Percentiles rank a stretch among this genome's conserved stretches.
These are phyloP conservation scores for Pyrenophora graminea DNA, from an alignment of 2,329 filamentous ascomycete species.

Conservation along the genomic window DNA sequence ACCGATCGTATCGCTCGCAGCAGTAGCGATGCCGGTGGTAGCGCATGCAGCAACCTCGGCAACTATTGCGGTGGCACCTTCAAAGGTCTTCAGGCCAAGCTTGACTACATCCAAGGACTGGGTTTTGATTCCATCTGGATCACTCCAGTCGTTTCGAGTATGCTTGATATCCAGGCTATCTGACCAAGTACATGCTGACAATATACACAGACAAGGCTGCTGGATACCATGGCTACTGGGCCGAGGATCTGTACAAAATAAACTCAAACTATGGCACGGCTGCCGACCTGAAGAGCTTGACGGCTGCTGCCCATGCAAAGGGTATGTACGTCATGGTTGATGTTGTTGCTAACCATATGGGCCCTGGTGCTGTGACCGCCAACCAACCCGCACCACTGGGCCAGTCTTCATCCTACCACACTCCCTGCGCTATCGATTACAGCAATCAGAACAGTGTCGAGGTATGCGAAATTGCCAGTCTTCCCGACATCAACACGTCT, in stretches of 20 bases:
- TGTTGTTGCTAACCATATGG: slow-evolving; percentile 56
- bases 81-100: slow-evolving; percentile 52
- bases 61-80: slow-evolving; percentile 59
- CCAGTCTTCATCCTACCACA: slow-evolving; percentile 33
- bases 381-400: slow-evolving; percentile 37
- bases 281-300: slow-evolving; percentile 53
- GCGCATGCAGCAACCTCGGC: slow-evolving; percentile 35
- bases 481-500: slow-evolving; percentile 38
- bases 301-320: slow-evolving; percentile 52
- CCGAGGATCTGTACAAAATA: slow-evolving; percentile 52
- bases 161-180: slow-evolving; percentile 1
- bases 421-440: slow-evolving; percentile 38
- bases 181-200: neutral
- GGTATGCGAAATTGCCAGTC: slow-evolving; percentile 35
- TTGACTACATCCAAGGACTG: slow-evolving; percentile 57
- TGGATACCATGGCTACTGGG: slow-evolving; percentile 59
- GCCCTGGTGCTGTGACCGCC: slow-evolving; percentile 30
- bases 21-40: slow-evolving; percentile 39
- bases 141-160: slow-evolving; percentile 44
- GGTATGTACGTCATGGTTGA: slow-evolving; percentile 57
- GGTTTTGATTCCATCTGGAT: slow-evolving; percentile 58
- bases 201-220: slow-evolving; percentile 42
- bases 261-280: slow-evolving; percentile 56
- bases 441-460: slow-evolving; percentile 38
- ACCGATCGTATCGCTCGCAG: slow-evolving; percentile 45